Evolutionary conservation across 495 filamentous ascomycete genomes (phyloP), one percentile per base, ranked within the genome.

Genomic region (Copromyces sp.): DNA sequence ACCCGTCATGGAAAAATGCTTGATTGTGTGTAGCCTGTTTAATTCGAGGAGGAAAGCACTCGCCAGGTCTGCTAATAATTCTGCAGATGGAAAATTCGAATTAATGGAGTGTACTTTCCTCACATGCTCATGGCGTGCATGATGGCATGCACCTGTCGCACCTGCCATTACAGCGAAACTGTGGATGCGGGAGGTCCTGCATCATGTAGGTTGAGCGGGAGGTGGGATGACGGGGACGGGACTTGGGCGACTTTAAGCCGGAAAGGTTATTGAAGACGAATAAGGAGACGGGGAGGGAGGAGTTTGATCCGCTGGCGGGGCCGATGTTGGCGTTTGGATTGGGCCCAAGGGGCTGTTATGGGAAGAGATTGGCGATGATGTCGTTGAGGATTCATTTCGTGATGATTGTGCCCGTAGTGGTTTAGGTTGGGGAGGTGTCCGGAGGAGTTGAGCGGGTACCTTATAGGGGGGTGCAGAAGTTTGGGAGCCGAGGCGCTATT

Each of bases 321-420:
- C 78, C 84, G 11, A 65, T 81, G 29, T 79, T 86, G 35, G 80
- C 86, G 12, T 90, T 89, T 72, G 81, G 82, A 20, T n/a, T 82
- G 39, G 88, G 89, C 0, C 84, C 83, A 11, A 72, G 89, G 35
- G 83, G 84, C 45, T 88, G 86, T 69, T 77, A 86, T 65, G 71
- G 87, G 44, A 80, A 80, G 73, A 83, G 82, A 83, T 71, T 84
- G 59, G 83, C 80, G 24, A 72, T 80, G 39, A n/a, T 77, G 11
- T 76, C 80, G 74, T 59, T 84, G 71, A 76, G 77, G 9, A 76
- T 84, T 5, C 69, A 82, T 70, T 71, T 83, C 4, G 76, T 78
- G 1, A 39, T 83, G 53, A 40, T 83, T 14, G 44, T 85, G n/a
- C n/a, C n/a, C n/a, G 11, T 84, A 81, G 82, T 76, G 80, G 24